Evolutionary conservation across 2,329 filamentous ascomycete species (phyloP).

Genomic region (Fusarium beomiforme): DNA sequence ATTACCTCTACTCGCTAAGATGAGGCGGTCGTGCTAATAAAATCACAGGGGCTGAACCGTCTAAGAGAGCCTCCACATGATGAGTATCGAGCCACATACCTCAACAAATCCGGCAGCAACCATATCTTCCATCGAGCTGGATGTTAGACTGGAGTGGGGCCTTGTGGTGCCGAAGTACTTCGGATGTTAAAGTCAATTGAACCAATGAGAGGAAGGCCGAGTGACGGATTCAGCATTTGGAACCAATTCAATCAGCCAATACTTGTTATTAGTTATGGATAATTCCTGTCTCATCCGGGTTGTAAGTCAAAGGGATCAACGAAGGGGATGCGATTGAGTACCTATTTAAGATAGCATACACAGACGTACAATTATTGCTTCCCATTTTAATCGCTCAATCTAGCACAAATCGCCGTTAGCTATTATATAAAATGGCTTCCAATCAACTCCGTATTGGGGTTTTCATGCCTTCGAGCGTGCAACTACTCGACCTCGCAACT

Average conservation of each 20-base stretch:
- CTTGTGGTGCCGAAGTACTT: conserved; percentile 19
- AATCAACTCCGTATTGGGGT: conserved; percentile 58
- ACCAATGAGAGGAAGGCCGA: conserved; percentile 34
- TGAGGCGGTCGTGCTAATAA: no score
- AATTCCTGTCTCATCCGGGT: conserved; percentile 12
- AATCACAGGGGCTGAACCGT: no score
- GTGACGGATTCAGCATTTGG: conserved; percentile 25
- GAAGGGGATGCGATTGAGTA: not conserved
- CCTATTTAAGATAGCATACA: conserved; percentile 1
- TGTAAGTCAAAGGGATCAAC: not conserved
- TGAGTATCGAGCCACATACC: no score
- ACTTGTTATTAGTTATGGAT: not conserved
- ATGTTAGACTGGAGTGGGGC: conserved; percentile 8
- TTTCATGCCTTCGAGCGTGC: conserved; percentile 57
- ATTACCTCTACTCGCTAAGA: no score
- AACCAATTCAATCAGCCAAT: not conserved
- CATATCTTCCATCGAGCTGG: no score
- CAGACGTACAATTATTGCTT: not conserved
- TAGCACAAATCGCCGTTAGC: not conserved
- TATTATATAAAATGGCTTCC: conserved; percentile 17
- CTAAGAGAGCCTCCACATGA: no score
- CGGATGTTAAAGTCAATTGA: conserved; percentile 30
- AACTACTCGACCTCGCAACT: conserved; percentile 61
- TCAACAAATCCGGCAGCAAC: no score
- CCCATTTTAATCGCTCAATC: not conserved